Evolutionary conservation across 2,329 filamentous ascomycete species (phyloP).

Genomic region (Nannizziopsis arthrosporioides): DNA sequence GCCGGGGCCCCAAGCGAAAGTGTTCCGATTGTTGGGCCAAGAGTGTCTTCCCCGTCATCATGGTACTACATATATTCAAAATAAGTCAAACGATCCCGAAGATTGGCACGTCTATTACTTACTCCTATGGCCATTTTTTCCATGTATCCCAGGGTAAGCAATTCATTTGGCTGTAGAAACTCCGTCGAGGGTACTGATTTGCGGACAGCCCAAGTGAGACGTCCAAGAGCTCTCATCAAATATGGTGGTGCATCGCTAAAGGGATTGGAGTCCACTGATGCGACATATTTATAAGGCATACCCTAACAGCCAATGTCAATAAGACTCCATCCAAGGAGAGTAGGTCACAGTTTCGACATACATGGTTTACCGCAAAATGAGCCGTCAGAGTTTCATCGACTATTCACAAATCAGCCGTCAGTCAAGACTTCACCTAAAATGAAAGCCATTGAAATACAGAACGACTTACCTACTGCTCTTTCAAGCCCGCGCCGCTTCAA

Average conservation of each 20-base stretch:
- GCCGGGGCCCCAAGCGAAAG: conserved; percentile 43
- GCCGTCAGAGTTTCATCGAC: conserved; percentile 31
- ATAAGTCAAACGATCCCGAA: background rate
- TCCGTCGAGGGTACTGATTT: conserved; percentile 25
- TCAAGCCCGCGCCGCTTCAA: conserved; percentile 34
- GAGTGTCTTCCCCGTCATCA: conserved; percentile 46
- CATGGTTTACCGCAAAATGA: conserved; percentile 41
- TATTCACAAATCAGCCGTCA: conserved; percentile 14
- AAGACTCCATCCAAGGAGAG: background rate
- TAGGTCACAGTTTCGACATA: conserved; percentile 17
- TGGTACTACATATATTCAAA: conserved; percentile 35
- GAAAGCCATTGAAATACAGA: background rate
- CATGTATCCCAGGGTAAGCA: conserved; percentile 46
- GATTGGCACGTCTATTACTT: conserved; percentile 14
- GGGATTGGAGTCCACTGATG: conserved; percentile 34
- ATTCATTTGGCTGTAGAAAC: conserved; percentile 42
- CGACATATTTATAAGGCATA: conserved; percentile 50
- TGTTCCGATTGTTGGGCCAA: conserved; percentile 46
- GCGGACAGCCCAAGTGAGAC: conserved; percentile 44
- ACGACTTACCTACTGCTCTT: conserved; percentile 25
- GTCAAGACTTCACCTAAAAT: background rate
- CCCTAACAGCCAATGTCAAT: conserved; percentile 27
- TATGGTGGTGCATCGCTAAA: conserved; percentile 34
- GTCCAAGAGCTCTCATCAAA: conserved; percentile 37
- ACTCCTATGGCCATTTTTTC: conserved; percentile 44